Evolutionary conservation across 345 rosid genomes (phyloP).

Genomic region (Nasturtium officinale): DNA sequence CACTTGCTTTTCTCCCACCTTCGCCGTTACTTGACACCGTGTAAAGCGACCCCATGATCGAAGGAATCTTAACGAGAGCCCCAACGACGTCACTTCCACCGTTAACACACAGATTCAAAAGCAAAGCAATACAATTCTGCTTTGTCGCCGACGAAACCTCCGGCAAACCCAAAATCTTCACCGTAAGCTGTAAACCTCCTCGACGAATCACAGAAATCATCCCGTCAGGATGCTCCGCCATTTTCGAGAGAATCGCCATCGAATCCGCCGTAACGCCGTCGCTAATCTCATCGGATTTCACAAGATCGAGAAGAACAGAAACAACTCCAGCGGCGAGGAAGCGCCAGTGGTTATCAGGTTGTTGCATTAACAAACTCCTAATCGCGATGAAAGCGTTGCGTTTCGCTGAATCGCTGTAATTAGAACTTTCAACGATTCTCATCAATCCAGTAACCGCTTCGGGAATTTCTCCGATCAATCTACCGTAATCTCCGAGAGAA

Average conservation of each 20-base stretch:
- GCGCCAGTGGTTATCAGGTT: slow-evolving; percentile 57
- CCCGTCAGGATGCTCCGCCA: slow-evolving; percentile 70
- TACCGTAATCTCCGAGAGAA: slow-evolving; percentile 63
- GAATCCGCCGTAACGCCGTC: slow-evolving; percentile 62
- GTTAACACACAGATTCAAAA: slow-evolving; percentile 67
- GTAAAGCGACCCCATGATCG: slow-evolving; percentile 69
- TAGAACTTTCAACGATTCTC: slow-evolving; percentile 50
- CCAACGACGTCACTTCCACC: slow-evolving; percentile 66
- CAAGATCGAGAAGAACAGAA: slow-evolving; percentile 54
- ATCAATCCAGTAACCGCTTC: slow-evolving; percentile 62
- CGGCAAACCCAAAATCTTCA: slow-evolving; percentile 48
- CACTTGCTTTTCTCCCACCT: slow-evolving; percentile 70
- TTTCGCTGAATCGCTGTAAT: slow-evolving; percentile 47
- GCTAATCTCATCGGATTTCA: slow-evolving; percentile 46
- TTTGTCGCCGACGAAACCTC: slow-evolving; percentile 57
- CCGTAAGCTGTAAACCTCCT: slow-evolving; percentile 51
- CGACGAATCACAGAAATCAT: slow-evolving; percentile 53
- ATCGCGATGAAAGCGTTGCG: slow-evolving; percentile 77
- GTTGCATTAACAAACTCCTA: slow-evolving; percentile 60
- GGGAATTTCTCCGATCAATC: slow-evolving; percentile 61
- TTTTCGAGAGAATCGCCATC: slow-evolving; percentile 64
- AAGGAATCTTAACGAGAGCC: slow-evolving; percentile 51
- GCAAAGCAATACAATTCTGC: slow-evolving; percentile 65
- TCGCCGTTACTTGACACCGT: slow-evolving; percentile 68
- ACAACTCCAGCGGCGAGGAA: slow-evolving; percentile 62